These are phyloP conservation scores for Brettanomyces anomalus DNA, from an alignment of 805 yeast genomes.

Conservation along the genomic window DNA sequence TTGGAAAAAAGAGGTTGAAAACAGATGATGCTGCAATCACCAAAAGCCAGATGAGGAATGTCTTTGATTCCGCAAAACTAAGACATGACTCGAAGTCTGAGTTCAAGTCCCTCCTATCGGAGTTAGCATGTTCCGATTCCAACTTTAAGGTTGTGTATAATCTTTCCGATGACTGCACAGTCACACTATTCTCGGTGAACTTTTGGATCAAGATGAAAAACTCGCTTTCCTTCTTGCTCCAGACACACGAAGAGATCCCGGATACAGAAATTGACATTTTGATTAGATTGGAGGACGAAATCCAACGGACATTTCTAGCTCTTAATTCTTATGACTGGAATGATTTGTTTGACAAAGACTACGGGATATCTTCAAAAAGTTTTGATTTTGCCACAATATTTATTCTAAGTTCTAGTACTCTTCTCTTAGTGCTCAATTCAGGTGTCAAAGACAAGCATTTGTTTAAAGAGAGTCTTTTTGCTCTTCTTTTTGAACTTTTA, in stretches of 20 bases:
- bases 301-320: background rate
- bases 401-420: slow-evolving; percentile 13
- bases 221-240: background rate
- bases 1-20: background rate
- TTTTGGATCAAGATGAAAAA: background rate
- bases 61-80: slow-evolving; percentile 1
- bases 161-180: too few relatives aligned
- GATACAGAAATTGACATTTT: background rate
- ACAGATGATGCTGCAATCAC: background rate
- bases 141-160: too few relatives aligned
- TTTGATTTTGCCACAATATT: background rate
- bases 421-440: slow-evolving; percentile 32
- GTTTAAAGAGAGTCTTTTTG: slow-evolving; percentile 36
- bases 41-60: background rate
- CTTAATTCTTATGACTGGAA: background rate
- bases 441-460: slow-evolving; percentile 34
- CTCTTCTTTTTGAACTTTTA: slow-evolving; percentile 32
- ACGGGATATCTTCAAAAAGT: background rate
- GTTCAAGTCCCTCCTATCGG: background rate
- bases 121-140: background rate
- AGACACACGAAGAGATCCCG: background rate
- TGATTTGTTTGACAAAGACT: background rate
- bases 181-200: background rate
- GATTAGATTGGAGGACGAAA: background rate
- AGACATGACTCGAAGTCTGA: slow-evolving; percentile 1